A percentile compares a stretch with the other conserved stretches of the same genome.
These are phyloP conservation scores for Hygrophoropsis aurantiaca DNA, from an alignment of 768 basidiomycete species.

Conservation along the genomic window DNA sequence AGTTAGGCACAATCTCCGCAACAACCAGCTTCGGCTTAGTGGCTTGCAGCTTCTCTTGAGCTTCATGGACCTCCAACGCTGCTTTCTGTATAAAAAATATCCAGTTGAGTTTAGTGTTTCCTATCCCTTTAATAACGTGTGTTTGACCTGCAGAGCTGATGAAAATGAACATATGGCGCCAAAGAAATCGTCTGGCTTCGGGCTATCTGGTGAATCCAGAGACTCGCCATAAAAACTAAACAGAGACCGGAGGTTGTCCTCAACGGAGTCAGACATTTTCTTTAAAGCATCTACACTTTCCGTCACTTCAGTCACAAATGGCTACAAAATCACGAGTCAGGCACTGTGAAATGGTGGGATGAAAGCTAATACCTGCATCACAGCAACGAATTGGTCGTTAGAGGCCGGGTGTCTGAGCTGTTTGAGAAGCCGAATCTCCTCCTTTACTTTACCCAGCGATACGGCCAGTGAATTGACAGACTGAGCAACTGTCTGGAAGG, in stretches of 20 bases:
- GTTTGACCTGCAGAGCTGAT: constrained; percentile 61
- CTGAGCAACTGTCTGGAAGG: constrained; percentile 62
- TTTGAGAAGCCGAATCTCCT: constrained; percentile 51
- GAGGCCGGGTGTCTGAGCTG: constrained; percentile 27
- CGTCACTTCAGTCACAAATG: constrained; percentile 50
- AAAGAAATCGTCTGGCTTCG: constrained; percentile 85
- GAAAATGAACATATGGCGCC: constrained; percentile 73
- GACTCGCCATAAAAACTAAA: constrained; percentile 79
- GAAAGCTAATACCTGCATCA: constrained; percentile 61
- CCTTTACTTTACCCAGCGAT: constrained; percentile 56
- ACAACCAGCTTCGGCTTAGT: constrained; percentile 21
- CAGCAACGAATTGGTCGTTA: constrained; percentile 61
- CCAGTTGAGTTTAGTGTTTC: background rate
- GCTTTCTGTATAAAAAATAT: constrained; percentile 54
- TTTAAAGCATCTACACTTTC: constrained; percentile 64
- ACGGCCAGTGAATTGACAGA: constrained; percentile 55
- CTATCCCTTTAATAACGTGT: no score
- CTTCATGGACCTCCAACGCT: constrained; percentile 62
- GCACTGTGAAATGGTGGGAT: constrained; percentile 15
- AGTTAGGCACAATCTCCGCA: constrained; percentile 1
- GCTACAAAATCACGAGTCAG: constrained; percentile 25
- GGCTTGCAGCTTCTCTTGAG: constrained; percentile 36
- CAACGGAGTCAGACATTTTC: constrained; percentile 55
- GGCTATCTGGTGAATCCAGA: constrained; percentile 58
- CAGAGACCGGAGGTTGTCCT: constrained; percentile 58